Percentiles rank a stretch among this genome's conserved stretches.
These are phyloP conservation scores for Gossypium longicalyx DNA, from an alignment of 345 rosid genomes.

Conservation along the genomic window DNA sequence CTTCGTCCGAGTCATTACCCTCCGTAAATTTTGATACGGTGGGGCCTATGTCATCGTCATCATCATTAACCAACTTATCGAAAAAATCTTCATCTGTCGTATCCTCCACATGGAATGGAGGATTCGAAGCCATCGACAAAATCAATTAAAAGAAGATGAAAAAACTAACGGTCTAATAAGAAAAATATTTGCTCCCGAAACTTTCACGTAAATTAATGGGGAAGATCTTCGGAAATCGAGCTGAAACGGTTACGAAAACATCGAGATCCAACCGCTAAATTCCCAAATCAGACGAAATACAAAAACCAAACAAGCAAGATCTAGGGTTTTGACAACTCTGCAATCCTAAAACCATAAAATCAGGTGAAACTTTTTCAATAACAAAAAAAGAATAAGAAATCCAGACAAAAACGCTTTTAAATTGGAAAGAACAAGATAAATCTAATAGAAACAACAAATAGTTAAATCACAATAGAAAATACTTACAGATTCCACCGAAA, in stretches of 20 bases:
- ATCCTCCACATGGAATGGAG: slow-evolving; percentile 86
- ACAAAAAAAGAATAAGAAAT: background rate
- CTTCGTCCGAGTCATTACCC: slow-evolving; percentile 55
- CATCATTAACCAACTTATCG: slow-evolving; percentile 74
- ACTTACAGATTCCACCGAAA: slow-evolving; percentile 35
- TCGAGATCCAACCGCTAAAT: slow-evolving; percentile 39
- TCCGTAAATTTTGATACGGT: slow-evolving; percentile 25
- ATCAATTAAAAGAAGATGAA: slow-evolving; percentile 10
- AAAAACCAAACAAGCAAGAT: slow-evolving; percentile 29
- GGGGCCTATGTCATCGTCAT: slow-evolving; percentile 27
- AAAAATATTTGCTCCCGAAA: background rate
- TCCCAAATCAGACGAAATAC: slow-evolving; percentile 26
- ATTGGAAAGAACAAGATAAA: background rate
- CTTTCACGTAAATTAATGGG: background rate
- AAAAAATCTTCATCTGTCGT: slow-evolving; percentile 97
- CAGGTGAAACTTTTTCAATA: background rate
- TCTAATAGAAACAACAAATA: background rate
- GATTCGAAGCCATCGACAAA: slow-evolving; percentile 67
- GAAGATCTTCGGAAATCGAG: slow-evolving; percentile 26
- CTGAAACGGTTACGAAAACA: slow-evolving; percentile 20
- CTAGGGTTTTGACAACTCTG: slow-evolving; percentile 33
- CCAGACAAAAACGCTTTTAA: background rate
- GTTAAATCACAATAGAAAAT: background rate
- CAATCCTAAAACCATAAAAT: slow-evolving; percentile 18
- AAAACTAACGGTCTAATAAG: slow-evolving; percentile 15